phyloP scores from a whole-genome alignment of 352 stramenopile genomes.

The Globisporangium emineosum region DNA sequence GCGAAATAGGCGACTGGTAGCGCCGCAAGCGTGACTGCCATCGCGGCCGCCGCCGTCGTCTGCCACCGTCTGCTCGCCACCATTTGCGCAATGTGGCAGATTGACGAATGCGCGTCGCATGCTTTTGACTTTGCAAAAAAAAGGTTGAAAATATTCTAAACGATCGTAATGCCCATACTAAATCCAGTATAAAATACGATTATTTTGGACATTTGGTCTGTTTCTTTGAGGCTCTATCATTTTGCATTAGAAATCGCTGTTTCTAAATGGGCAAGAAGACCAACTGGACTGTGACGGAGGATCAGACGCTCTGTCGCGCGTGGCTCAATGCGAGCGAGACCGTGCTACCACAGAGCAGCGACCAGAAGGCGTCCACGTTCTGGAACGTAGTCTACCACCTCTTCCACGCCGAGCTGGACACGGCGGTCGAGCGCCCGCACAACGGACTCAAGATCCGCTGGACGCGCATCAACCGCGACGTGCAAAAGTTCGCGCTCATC shows the following conservation, averaged over 20 bases:
- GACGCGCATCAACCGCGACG: slow-evolving; percentile 78
- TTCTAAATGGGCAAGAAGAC: slow-evolving; percentile 87
- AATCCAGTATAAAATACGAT: no score
- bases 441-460: slow-evolving; percentile 80
- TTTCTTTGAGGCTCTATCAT: no score
- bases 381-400: slow-evolving; percentile 61
- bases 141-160: no score
- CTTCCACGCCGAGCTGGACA: slow-evolving; percentile 66
- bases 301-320: slow-evolving; percentile 64
- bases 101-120: slow-evolving; percentile 5
- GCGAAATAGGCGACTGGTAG: slow-evolving; percentile 43
- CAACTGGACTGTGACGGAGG: slow-evolving; percentile 63
- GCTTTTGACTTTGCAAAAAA: no score
- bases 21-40: slow-evolving; percentile 22
- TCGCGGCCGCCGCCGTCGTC: slow-evolving; percentile 13
- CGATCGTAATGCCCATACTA: no score
- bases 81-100: slow-evolving; percentile 6
- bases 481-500: slow-evolving; percentile 62
- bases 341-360: slow-evolving; percentile 28
- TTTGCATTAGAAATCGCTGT: no score
- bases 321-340: slow-evolving; percentile 61
- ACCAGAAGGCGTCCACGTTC: slow-evolving; percentile 61
- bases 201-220: no score
- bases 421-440: slow-evolving; percentile 52
- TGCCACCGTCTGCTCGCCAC: slow-evolving; percentile 19